phyloP scores from a whole-genome alignment of 768 basidiomycete genomes.

The Butyriboletus loyo region DNA sequence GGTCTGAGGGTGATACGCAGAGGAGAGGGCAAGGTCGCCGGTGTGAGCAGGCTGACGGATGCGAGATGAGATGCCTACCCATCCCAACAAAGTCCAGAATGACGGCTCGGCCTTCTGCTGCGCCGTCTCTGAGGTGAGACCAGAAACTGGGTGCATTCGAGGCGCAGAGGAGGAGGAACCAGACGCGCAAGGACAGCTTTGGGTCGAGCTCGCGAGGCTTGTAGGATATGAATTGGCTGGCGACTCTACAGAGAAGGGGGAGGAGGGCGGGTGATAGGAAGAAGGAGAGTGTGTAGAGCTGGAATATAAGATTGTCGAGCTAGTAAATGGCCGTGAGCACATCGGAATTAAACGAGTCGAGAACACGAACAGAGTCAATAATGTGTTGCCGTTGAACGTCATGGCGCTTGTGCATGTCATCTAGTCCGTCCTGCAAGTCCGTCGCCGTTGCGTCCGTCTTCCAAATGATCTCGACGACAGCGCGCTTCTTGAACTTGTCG shows the following conservation, averaged over 20 bases:
- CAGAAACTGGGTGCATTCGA: slow-evolving; percentile 61
- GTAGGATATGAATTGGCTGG: slow-evolving; percentile 63
- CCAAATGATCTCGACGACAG: neutral
- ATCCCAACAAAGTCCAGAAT: slow-evolving; percentile 78
- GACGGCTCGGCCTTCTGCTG: slow-evolving; percentile 56
- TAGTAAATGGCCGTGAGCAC: slow-evolving; percentile 27
- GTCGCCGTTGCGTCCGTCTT: slow-evolving; percentile 14
- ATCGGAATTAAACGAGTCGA: slow-evolving; percentile 1
- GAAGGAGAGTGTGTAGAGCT: slow-evolving; percentile 73
- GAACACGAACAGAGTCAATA: slow-evolving; percentile 55
- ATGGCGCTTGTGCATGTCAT: slow-evolving; percentile 58
- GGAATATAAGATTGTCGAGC: slow-evolving; percentile 71
- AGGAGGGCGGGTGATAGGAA: slow-evolving; percentile 66
- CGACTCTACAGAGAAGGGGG: slow-evolving; percentile 40
- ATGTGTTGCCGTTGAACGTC: slow-evolving; percentile 71
- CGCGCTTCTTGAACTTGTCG: neutral
- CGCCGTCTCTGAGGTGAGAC: slow-evolving; percentile 53
- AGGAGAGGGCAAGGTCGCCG: too few species aligned
- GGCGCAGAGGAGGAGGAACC: slow-evolving; percentile 54
- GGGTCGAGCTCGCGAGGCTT: slow-evolving; percentile 67
- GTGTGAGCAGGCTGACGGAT: slow-evolving; percentile 8
- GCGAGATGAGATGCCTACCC: slow-evolving; percentile 43
- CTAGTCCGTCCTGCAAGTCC: slow-evolving; percentile 21
- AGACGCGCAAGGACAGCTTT: slow-evolving; percentile 64
- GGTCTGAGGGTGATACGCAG: too few species aligned